Percentiles rank a stretch among this genome's conserved stretches.
Evolutionary conservation across 441 rosid genomes (phyloP).

Genomic region (Francoa sonchifolia): DNA sequence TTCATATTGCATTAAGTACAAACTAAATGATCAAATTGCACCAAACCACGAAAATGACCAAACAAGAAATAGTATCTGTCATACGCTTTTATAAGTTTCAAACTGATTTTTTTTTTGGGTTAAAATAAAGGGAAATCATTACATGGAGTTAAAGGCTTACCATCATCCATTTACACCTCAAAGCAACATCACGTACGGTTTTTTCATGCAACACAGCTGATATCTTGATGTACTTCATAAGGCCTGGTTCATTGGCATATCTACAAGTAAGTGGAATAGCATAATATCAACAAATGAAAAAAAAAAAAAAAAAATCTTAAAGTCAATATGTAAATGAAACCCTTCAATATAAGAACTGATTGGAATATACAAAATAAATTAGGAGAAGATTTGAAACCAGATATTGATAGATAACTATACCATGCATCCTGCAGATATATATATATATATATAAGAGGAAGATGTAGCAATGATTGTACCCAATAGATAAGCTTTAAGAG

Average conservation of each 20-base stretch:
- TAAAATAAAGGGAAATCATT: constrained; percentile 2
- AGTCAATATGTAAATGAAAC: background rate
- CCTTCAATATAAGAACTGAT: background rate
- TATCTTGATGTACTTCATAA: constrained; percentile 77
- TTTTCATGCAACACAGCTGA: constrained; percentile 78
- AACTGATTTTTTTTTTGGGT: no score
- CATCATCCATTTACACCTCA: constrained; percentile 94
- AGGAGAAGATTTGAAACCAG: background rate
- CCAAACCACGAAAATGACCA: background rate
- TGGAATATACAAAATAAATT: background rate
- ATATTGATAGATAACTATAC: background rate
- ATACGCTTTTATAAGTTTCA: no score
- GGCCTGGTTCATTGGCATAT: constrained; percentile 57
- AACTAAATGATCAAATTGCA: background rate
- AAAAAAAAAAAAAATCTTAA: background rate
- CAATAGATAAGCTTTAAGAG: background rate
- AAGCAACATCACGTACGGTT: constrained; percentile 92
- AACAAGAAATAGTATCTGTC: background rate
- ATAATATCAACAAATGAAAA: background rate
- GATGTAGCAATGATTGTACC: background rate
- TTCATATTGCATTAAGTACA: no score
- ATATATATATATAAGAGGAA: no score
- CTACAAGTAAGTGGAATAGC: no score
- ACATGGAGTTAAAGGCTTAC: constrained; percentile 29
- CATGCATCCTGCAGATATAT: no score